Percentiles rank a stretch among this genome's conserved stretches.
phyloP scores from a whole-genome alignment of 164 flowering plant genomes.

The Umbellularia californica region DNA sequence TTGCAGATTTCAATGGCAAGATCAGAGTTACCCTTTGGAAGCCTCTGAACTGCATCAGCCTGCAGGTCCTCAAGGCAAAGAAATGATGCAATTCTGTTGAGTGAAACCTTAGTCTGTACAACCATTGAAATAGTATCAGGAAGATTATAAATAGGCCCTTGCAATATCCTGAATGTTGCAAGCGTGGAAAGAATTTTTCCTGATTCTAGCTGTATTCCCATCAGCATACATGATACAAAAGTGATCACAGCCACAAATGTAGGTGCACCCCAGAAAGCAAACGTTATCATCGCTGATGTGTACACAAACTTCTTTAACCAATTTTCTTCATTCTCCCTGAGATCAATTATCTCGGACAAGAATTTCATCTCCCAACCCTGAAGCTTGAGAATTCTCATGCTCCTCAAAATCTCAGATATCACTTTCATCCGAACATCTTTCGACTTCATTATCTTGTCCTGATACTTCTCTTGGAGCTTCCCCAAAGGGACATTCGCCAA shows the following conservation, averaged over 20 bases:
- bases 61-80: conserved; percentile 53
- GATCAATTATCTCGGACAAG: conserved; percentile 45
- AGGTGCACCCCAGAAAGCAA: conserved; percentile 63
- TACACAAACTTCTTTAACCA: conserved; percentile 56
- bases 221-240: conserved; percentile 49
- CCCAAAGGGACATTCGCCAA: conserved; percentile 54
- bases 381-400: conserved; percentile 81
- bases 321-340: conserved; percentile 45
- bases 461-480: conserved; percentile 41
- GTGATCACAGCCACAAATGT: conserved; percentile 56
- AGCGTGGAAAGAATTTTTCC: conserved; percentile 72
- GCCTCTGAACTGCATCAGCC: conserved; percentile 38
- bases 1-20: conserved; percentile 47
- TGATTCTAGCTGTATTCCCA: conserved; percentile 60
- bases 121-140: conserved; percentile 64
- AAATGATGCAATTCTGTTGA: conserved; percentile 59
- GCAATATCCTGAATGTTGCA: conserved; percentile 72
- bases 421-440: conserved; percentile 74
- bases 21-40: conserved; percentile 39
- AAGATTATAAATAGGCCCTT: conserved; percentile 57
- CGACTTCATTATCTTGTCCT: conserved; percentile 54
- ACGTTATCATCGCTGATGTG: conserved; percentile 33
- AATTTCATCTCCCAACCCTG: conserved; percentile 83
- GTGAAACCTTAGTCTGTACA: conserved; percentile 68
- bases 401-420: conserved; percentile 61